A percentile compares a stretch with the other conserved stretches of the same genome.
phyloP scores from a whole-genome alignment of 2,329 filamentous ascomycete genomes.

The Cladosporium sp. region DNA sequence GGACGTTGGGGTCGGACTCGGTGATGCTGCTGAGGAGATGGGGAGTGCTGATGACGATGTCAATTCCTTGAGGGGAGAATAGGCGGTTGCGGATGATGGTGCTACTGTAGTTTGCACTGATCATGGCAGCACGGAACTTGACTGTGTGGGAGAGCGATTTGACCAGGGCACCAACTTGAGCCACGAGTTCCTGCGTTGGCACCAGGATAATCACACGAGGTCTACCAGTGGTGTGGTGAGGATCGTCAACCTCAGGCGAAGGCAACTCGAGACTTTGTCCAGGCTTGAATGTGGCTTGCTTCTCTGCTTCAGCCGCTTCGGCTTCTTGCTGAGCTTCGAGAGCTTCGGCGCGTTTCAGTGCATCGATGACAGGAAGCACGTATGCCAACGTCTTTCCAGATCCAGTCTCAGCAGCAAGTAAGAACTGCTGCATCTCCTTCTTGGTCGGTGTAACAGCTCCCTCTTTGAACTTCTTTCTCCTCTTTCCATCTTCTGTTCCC shows the following conservation, averaged over 20 bases:
- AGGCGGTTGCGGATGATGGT: constrained; percentile 79
- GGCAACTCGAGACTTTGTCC: constrained; percentile 14
- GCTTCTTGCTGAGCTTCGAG: constrained; percentile 48
- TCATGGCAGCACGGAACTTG: constrained; percentile 80
- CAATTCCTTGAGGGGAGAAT: constrained; percentile 75
- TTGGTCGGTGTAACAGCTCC: constrained; percentile 14
- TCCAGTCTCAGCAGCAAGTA: constrained; percentile 92
- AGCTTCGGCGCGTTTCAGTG: constrained; percentile 68
- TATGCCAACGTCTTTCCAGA: constrained; percentile 97
- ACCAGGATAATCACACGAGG: constrained; percentile 83
- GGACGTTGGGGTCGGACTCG: constrained; percentile 82
- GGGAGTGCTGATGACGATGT: constrained; percentile 82
- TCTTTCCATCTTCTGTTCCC: constrained; percentile 47
- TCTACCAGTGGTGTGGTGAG: constrained; percentile 69
- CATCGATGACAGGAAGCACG: constrained; percentile 76
- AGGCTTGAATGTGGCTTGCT: constrained; percentile 26
- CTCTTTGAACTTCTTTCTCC: constrained; percentile 28
- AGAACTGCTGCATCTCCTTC: constrained; percentile 57
- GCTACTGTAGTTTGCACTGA: constrained; percentile 72
- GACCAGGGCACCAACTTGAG: constrained; percentile 75
- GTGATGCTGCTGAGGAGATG: constrained; percentile 86
- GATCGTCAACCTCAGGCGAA: constrained; percentile 56
- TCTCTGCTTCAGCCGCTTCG: constrained; percentile 27
- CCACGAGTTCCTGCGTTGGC: constrained; percentile 85
- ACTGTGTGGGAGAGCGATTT: constrained; percentile 78